Conservation (phyloP, 2,329 filamentous ascomycete species). For the Diplodia corticola region DNA sequence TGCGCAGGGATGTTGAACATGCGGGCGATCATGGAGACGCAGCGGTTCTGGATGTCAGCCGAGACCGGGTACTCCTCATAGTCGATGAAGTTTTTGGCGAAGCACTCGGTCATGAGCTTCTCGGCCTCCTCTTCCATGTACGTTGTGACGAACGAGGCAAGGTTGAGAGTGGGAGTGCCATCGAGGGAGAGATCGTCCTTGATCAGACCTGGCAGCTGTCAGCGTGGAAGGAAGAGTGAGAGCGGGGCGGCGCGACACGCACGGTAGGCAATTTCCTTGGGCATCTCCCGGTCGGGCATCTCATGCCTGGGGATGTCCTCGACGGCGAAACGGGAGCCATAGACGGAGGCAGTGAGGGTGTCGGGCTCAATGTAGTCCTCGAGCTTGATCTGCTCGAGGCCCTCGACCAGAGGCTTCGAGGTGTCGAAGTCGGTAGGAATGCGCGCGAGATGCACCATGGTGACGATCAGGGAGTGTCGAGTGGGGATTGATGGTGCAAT, state of each 20-base stretch:
- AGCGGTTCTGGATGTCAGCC: constrained; percentile 74
- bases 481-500: background rate
- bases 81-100: constrained; percentile 80
- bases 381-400: constrained; percentile 51
- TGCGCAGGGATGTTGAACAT: constrained; percentile 78
- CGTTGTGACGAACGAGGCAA: constrained; percentile 92
- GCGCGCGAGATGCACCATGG: constrained; percentile 53
- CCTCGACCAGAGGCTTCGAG: constrained; percentile 40
- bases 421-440: constrained; percentile 46
- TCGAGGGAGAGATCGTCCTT: constrained; percentile 85
- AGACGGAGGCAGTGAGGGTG: constrained; percentile 75
- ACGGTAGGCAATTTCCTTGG: constrained; percentile 86
- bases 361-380: constrained; percentile 47
- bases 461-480: constrained; percentile 24
- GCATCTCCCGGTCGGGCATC: constrained; percentile 92
- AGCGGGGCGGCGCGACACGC: constrained; percentile 50
- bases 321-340: constrained; percentile 80
- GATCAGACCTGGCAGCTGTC: constrained; percentile 14
- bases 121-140: constrained; percentile 98
- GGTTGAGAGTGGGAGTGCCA: constrained; percentile 82
- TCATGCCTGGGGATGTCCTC: constrained; percentile 77
- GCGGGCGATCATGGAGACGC: constrained; percentile 65
- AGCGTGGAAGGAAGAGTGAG: background rate
- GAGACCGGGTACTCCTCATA: constrained; percentile 54
- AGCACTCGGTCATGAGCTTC: constrained; percentile 87